These are phyloP conservation scores for Camellia sinensis DNA, from an alignment of 148 eudicot species.

Conservation along the genomic window DNA sequence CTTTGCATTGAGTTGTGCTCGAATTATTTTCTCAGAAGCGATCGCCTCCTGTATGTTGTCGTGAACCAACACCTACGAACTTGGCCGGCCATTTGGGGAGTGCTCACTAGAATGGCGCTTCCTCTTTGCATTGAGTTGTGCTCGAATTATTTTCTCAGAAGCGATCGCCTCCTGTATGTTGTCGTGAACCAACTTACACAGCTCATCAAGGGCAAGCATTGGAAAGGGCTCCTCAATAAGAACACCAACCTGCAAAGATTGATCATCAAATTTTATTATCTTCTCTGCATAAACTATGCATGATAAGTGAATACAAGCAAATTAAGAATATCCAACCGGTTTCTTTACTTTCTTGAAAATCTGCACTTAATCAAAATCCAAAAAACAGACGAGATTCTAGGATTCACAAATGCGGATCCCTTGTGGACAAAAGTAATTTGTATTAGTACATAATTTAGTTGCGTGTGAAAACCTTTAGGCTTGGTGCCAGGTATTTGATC, in stretches of 20 bases:
- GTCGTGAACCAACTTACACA: constrained; percentile 49
- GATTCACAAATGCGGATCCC: too few relatives aligned
- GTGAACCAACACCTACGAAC: constrained; percentile 32
- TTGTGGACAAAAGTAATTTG: too few relatives aligned
- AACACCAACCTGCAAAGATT: constrained; percentile 75
- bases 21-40: constrained; percentile 44
- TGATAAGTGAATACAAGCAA: not conserved
- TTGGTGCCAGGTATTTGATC: too few relatives aligned
- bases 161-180: constrained; percentile 58
- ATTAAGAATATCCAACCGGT: not conserved
- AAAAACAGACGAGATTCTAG: too few relatives aligned
- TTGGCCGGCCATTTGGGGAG: constrained; percentile 67
- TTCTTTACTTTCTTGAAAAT: not conserved
- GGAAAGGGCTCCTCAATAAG: constrained; percentile 98
- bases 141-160: constrained; percentile 47
- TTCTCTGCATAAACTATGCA: not conserved
- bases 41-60: constrained; percentile 57
- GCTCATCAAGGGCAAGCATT: constrained; percentile 85
- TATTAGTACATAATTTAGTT: too few relatives aligned
- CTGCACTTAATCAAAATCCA: too few relatives aligned
- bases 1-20: constrained; percentile 48
- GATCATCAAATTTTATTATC: constrained; percentile 4
- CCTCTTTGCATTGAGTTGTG: constrained; percentile 48
- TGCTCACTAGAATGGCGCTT: constrained; percentile 35
- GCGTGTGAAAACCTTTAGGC: too few relatives aligned